Evolutionary conservation across 345 rosid species (phyloP), one percentile per base, ranked within the genome.

Genomic region (Salix koriyanagi): DNA sequence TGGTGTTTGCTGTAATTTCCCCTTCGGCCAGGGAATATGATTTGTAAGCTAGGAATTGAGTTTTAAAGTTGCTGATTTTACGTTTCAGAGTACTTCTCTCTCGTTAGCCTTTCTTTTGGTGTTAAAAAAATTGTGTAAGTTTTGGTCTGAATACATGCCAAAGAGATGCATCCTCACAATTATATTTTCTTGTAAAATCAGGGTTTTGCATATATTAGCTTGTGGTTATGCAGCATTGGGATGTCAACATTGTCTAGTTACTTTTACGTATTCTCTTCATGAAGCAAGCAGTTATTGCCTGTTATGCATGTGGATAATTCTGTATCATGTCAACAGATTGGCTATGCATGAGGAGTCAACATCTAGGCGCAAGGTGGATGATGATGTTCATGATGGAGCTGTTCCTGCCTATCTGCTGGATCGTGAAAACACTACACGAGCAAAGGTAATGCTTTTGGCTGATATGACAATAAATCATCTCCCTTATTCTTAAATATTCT

Each of bases 291-390:
- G 23, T 77, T 28, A 19, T 32, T 75, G 41, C 62, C 48, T 18
- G 16, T 42, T 69, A 69, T 67, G 34, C 18, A 28, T 77, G 44
- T 67, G 60, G 30, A 26, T 39, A 7, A 9, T 34, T 67, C 73
- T 76, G 30, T 30, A 61, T 68, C 37, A 3, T 82, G 25, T 73
- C 26, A 41, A 78, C 81, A 96, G 98, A 46, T 85, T 96, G 92
- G 90, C 88, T 34, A 91, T 91, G 98, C 98, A 96, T 10, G 98
- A 92, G 70, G 99, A 96, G 84, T 93, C 97, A 70, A 78, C 93
- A 28, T 84, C 87, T 60, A 87, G 97, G 82, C 90, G 99, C 73
- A 91, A 91, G 81, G 89, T 84, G 73, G 99, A 90, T 74, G 98
- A 94, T 71, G 83, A 96, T 54, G 97, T 96, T 64, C 89, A 82